phyloP scores from a whole-genome alignment of 192 early-diverging fungal genomes.

The Backusella westeae region DNA sequence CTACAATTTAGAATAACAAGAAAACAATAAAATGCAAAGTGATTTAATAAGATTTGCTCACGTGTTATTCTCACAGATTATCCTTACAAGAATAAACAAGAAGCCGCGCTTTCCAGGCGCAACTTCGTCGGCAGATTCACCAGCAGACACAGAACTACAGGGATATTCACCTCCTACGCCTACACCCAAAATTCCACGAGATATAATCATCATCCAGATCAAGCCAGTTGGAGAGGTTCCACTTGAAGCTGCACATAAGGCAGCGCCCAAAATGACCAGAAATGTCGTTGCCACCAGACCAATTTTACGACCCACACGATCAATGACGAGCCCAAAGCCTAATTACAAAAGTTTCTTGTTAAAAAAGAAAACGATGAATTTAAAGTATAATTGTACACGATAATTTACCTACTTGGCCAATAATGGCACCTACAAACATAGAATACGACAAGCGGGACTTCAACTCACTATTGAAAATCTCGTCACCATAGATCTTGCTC shows the following conservation, averaged over 20 bases:
- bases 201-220: conserved; percentile 47
- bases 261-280: conserved; percentile 47
- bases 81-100: conserved; percentile 27
- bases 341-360: neutral
- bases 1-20: neutral
- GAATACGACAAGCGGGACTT: conserved; percentile 47
- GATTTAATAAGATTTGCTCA: neutral
- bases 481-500: conserved; percentile 40
- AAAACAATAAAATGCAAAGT: neutral
- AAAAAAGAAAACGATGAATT: neutral
- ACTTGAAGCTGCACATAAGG: conserved; percentile 38
- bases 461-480: conserved; percentile 33
- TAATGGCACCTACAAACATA: conserved; percentile 50
- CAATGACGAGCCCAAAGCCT: conserved; percentile 49
- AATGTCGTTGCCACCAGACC: conserved; percentile 46
- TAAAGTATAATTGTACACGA: no score
- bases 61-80: neutral
- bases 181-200: conserved; percentile 44
- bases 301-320: conserved; percentile 54
- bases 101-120: conserved; percentile 34
- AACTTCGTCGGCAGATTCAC: conserved; percentile 52
- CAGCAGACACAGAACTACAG: conserved; percentile 50
- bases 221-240: conserved; percentile 41
- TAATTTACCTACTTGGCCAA: conserved; percentile 44
- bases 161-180: conserved; percentile 55